Conservation (phyloP, 768 basidiomycete genomes). For the Dictyophora rubrovolvata region DNA sequence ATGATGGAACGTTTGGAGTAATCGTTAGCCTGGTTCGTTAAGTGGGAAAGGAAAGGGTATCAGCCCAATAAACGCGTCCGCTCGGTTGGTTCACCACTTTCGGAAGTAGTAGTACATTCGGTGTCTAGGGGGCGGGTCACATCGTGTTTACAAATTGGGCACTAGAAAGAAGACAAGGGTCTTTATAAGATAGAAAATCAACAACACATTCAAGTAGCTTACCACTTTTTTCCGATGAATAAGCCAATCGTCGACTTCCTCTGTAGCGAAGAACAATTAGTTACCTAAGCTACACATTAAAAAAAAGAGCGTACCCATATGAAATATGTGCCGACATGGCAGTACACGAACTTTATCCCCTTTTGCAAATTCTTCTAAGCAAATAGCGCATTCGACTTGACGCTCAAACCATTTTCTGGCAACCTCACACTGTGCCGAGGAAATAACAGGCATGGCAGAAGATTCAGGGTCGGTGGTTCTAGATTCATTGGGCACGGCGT, state of each 20-base stretch:
- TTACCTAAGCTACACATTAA: not conserved
- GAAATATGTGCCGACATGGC: slow-evolving; percentile 94
- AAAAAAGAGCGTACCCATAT: slow-evolving; percentile 33
- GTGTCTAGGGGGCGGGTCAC: slow-evolving; percentile 55
- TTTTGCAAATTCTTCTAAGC: slow-evolving; percentile 73
- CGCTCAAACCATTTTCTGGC: slow-evolving; percentile 54
- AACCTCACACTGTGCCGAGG: not conserved
- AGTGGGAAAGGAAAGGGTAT: not conserved
- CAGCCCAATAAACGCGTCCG: slow-evolving; percentile 25
- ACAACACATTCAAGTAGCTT: slow-evolving; percentile 23
- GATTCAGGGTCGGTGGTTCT: not conserved
- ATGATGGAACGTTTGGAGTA: too few relatives aligned
- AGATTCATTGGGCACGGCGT: slow-evolving; percentile 1
- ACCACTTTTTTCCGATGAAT: slow-evolving; percentile 89
- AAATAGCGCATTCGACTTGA: slow-evolving; percentile 88
- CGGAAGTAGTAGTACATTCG: slow-evolving; percentile 18
- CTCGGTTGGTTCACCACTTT: slow-evolving; percentile 16
- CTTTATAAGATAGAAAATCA: not conserved
- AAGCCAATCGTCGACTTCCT: slow-evolving; percentile 89
- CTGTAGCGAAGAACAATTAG: not conserved
- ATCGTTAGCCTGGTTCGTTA: too few relatives aligned
- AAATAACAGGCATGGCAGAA: not conserved
- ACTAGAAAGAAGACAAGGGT: slow-evolving; percentile 34
- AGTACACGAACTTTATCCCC: slow-evolving; percentile 87
- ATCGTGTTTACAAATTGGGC: slow-evolving; percentile 87